Conservation (phyloP, 495 filamentous ascomycete genomes). For the Hyaloscypha variabilis region DNA sequence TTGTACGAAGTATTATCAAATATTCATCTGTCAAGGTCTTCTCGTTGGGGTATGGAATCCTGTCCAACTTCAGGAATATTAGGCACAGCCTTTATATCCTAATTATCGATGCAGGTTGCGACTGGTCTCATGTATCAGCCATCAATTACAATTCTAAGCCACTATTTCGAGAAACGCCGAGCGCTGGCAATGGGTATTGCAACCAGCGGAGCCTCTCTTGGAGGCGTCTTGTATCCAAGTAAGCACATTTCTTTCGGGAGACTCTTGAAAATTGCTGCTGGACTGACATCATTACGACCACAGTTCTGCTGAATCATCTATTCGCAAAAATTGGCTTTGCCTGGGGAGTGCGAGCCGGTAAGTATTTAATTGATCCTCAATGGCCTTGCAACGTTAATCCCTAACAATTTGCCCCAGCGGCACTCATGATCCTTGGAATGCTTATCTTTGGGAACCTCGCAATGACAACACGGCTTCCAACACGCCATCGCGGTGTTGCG, state of each 20-base stretch:
- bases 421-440: neutral
- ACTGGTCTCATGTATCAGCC: constrained; percentile 1
- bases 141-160: neutral
- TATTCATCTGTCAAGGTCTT: constrained; percentile 1
- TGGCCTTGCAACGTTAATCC: neutral
- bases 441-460: neutral
- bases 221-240: constrained; percentile 2
- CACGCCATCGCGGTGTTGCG: neutral
- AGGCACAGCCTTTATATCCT: neutral
- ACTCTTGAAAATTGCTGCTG: neutral
- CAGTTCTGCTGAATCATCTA: constrained; percentile 2
- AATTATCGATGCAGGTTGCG: neutral
- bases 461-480: constrained; percentile 2
- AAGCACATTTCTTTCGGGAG: neutral
- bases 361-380: neutral
- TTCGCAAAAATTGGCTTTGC: neutral
- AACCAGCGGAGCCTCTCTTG: neutral
- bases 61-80: neutral
- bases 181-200: neutral
- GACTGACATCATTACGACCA: neutral
- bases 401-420: neutral
- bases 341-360: neutral
- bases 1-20: constrained; percentile 1
- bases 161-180: constrained; percentile 1
- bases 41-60: neutral